Evolutionary conservation across 805 yeast species (phyloP).

Genomic region (Lipomyces yamadae): DNA sequence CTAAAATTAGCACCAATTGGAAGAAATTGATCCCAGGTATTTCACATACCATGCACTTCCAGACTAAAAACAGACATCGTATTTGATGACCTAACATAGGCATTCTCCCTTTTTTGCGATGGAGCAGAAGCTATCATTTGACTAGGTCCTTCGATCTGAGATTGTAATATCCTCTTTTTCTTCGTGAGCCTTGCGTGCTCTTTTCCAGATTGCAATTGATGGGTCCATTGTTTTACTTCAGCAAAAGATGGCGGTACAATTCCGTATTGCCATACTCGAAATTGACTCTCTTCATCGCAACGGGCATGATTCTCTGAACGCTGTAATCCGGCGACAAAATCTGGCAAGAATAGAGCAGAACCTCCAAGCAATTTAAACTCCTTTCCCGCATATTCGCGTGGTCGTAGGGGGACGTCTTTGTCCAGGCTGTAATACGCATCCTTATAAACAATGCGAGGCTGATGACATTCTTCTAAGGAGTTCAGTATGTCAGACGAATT

Average conservation of each 20-base stretch:
- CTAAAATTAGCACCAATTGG: background rate
- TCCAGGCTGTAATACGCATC: constrained; percentile 67
- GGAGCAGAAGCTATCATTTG: constrained; percentile 9
- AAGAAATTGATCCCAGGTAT: background rate
- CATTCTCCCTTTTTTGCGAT: constrained; percentile 43
- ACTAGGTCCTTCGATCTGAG: constrained; percentile 35
- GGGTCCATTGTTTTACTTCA: constrained; percentile 49
- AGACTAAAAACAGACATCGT: constrained; percentile 61
- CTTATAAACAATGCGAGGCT: constrained; percentile 57
- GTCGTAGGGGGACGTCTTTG: constrained; percentile 57
- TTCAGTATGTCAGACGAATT: constrained; percentile 47
- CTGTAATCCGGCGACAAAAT: constrained; percentile 30
- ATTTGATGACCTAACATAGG: constrained; percentile 31
- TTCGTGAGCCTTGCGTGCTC: background rate
- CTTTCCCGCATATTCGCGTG: constrained; percentile 71
- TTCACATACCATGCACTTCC: constrained; percentile 62
- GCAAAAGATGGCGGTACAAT: constrained; percentile 55
- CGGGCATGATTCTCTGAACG: background rate
- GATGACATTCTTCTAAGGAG: constrained; percentile 55
- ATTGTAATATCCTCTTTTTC: constrained; percentile 30
- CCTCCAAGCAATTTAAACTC: constrained; percentile 56
- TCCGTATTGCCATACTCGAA: constrained; percentile 48
- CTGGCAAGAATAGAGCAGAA: constrained; percentile 46
- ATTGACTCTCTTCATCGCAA: constrained; percentile 10
- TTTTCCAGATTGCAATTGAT: background rate